Conservation (phyloP, 345 rosid species). For the Populus alba region DNA sequence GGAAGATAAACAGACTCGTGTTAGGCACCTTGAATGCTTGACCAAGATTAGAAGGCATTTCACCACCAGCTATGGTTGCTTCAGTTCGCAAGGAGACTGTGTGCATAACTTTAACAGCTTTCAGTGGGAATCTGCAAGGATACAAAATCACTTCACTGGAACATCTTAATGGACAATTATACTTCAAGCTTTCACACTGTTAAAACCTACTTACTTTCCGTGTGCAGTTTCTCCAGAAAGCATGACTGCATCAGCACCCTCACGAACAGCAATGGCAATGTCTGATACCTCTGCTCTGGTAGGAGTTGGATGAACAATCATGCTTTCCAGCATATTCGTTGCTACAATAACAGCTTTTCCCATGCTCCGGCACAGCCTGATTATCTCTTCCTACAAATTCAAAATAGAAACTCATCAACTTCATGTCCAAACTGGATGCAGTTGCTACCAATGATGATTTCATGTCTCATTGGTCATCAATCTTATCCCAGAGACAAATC, state of each 20-base stretch:
- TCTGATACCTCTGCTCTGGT: slow-evolving; percentile 99
- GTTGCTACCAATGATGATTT: neutral
- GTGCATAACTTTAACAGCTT: slow-evolving; percentile 98
- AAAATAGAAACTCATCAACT: neutral
- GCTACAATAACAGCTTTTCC: slow-evolving; percentile 99
- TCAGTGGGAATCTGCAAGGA: slow-evolving; percentile 70
- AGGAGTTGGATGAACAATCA: slow-evolving; percentile 99
- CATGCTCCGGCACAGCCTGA: slow-evolving; percentile 93
- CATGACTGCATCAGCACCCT: slow-evolving; percentile 98
- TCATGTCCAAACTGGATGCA: neutral
- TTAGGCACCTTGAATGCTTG: slow-evolving; percentile 69
- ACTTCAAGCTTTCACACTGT: neutral
- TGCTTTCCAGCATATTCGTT: slow-evolving; percentile 98
- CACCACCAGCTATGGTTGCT: slow-evolving; percentile 74
- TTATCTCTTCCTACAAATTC: slow-evolving; percentile 73
- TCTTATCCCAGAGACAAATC: slow-evolving; percentile 21
- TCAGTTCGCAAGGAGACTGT: slow-evolving; percentile 90
- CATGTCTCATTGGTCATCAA: neutral
- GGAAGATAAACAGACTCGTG: neutral
- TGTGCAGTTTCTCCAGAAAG: slow-evolving; percentile 99
- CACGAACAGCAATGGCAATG: slow-evolving; percentile 97
- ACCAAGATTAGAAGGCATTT: slow-evolving; percentile 86
- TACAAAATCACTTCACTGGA: slow-evolving; percentile 14
- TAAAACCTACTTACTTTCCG: slow-evolving; percentile 65
- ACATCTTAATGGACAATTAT: neutral